Conservation (phyloP, 306 rosid species). For the Citrullus colocynthis region DNA sequence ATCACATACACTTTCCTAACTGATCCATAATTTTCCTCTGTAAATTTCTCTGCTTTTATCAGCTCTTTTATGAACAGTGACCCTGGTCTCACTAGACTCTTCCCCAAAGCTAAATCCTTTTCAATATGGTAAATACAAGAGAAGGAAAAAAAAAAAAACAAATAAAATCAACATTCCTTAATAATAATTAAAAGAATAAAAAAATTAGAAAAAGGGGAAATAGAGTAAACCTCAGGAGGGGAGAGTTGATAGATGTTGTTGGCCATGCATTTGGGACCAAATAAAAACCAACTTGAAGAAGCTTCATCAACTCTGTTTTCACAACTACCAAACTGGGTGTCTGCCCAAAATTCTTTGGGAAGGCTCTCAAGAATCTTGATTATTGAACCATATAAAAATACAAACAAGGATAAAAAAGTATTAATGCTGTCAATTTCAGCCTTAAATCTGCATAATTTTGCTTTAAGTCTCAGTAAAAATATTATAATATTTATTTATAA, state of each 20-base stretch:
- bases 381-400: background rate
- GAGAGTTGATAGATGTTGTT: background rate
- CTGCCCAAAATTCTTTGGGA: background rate
- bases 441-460: too few species aligned
- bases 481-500: too few species aligned
- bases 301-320: background rate
- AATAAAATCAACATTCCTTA: background rate
- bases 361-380: background rate
- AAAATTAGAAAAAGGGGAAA: background rate
- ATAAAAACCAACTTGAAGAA: background rate
- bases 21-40: slow-evolving; percentile 10
- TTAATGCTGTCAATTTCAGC: too few species aligned
- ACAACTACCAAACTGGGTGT: background rate
- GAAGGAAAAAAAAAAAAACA: background rate
- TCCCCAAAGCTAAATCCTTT: slow-evolving; percentile 5
- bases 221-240: background rate
- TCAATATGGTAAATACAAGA: background rate
- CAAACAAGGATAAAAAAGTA: background rate
- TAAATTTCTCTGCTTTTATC: background rate
- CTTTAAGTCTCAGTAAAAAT: too few species aligned
- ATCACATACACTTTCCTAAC: slow-evolving; percentile 8
- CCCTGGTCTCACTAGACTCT: background rate
- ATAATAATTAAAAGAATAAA: background rate
- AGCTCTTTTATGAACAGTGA: background rate
- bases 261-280: background rate